A percentile compares a stretch with the other conserved stretches of the same genome.
These are phyloP conservation scores for Akanthomyces uredinophilus DNA, from an alignment of 2,329 filamentous ascomycete species.

Conservation along the genomic window DNA sequence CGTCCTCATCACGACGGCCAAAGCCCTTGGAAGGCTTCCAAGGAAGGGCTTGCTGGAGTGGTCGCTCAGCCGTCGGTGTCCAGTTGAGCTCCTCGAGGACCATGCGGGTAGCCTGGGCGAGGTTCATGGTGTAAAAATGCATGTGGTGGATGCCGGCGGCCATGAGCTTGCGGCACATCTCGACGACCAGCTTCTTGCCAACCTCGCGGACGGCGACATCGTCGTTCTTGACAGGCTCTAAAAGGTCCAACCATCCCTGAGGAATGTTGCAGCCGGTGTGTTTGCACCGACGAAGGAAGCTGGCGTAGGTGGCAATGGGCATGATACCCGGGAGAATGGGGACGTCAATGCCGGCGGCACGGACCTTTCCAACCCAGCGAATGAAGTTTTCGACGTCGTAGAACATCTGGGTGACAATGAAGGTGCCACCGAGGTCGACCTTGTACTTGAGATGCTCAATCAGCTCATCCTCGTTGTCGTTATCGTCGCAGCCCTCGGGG, in stretches of 20 bases:
- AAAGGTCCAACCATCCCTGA: slow-evolving; percentile 68
- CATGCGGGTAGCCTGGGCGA: slow-evolving; percentile 90
- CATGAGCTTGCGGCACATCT: slow-evolving; percentile 84
- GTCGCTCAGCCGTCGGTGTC: slow-evolving; percentile 70
- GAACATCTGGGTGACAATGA: slow-evolving; percentile 99
- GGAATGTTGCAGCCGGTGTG: slow-evolving; percentile 89
- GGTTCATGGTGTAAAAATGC: slow-evolving; percentile 99
- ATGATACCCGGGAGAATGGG: slow-evolving; percentile 86
- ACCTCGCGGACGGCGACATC: slow-evolving; percentile 87
- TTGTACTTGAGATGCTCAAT: slow-evolving; percentile 96
- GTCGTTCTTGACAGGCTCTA: slow-evolving; percentile 95
- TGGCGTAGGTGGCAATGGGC: slow-evolving; percentile 86
- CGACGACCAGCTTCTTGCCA: slow-evolving; percentile 78
- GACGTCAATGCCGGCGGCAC: slow-evolving; percentile 75
- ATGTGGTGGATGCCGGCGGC: slow-evolving; percentile 78
- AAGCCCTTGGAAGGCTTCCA: slow-evolving; percentile 94
- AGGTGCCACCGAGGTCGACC: slow-evolving; percentile 86
- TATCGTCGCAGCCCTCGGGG: slow-evolving; percentile 91
- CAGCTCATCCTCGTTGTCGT: slow-evolving; percentile 76
- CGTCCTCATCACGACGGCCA: slow-evolving; percentile 85
- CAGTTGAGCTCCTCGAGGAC: slow-evolving; percentile 85
- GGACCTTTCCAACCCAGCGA: slow-evolving; percentile 81
- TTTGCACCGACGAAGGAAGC: slow-evolving; percentile 82
- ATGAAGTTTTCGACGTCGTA: slow-evolving; percentile 97
- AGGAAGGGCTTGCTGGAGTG: slow-evolving; percentile 82